Percentiles rank a stretch among this genome's conserved stretches.
Conservation (phyloP, 1,284 basidiomycete genomes). For the Rhodofomes roseus region DNA sequence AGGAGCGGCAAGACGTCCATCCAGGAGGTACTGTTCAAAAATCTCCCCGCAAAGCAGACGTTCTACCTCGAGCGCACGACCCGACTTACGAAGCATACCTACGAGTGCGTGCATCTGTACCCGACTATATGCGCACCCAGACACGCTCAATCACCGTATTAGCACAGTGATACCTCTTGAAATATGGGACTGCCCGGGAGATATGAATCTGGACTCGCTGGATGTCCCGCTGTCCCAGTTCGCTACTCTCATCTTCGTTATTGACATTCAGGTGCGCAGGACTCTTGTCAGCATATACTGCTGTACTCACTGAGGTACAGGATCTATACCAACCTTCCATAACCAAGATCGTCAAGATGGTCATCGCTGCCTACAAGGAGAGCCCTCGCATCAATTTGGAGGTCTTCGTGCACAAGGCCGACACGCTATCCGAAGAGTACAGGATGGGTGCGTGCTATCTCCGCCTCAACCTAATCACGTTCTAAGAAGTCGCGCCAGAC, state of each 20-base stretch:
- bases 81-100: constrained; percentile 69
- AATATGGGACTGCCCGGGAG: constrained; percentile 94
- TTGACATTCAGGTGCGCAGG: constrained; percentile 85
- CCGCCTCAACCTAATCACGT: not conserved
- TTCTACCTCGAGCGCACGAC: constrained; percentile 90
- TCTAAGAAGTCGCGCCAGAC: constrained; percentile 43
- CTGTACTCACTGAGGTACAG: constrained; percentile 29
- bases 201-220: constrained; percentile 68
- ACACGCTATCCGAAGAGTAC: constrained; percentile 90
- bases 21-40: constrained; percentile 87
- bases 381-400: constrained; percentile 84
- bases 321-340: constrained; percentile 76
- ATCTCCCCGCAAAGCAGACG: constrained; percentile 80
- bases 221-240: constrained; percentile 72
- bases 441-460: constrained; percentile 63
- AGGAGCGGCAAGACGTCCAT: constrained; percentile 95
- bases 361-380: constrained; percentile 68
- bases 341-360: constrained; percentile 73
- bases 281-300: constrained; percentile 4
- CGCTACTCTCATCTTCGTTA: constrained; percentile 88
- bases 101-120: constrained; percentile 64
- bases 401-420: constrained; percentile 96
- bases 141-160: constrained; percentile 7
- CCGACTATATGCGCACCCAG: constrained; percentile 1
- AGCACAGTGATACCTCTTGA: constrained; percentile 92